Percentiles rank a stretch among this genome's conserved stretches.
Conservation (phyloP, 176 grass and related monocot genomes). For the Oryza longistaminata region DNA sequence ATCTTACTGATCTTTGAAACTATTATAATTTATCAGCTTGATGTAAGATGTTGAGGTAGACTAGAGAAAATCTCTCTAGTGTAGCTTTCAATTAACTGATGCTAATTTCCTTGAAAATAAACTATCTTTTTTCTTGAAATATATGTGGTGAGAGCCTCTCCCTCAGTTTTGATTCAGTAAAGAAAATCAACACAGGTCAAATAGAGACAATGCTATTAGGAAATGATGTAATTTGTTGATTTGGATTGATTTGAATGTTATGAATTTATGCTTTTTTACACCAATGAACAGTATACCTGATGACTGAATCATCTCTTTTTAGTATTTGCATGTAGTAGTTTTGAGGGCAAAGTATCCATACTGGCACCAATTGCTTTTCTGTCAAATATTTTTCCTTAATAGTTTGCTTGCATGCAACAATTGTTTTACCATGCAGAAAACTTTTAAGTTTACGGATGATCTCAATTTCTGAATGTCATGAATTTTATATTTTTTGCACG, state of each 20-base stretch:
- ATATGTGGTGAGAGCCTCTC: background rate
- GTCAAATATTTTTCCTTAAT: background rate
- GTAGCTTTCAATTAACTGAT: background rate
- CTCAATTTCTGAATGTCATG: background rate
- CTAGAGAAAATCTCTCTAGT: background rate
- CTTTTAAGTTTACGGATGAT: background rate
- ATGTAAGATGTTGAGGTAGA: background rate
- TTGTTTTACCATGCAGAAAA: slow-evolving; percentile 21
- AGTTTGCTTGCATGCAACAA: background rate
- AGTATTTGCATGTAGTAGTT: background rate
- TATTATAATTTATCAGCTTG: background rate
- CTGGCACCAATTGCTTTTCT: background rate
- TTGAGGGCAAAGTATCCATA: slow-evolving; percentile 5
- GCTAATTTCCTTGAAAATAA: background rate
- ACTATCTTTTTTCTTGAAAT: background rate
- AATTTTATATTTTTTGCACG: background rate
- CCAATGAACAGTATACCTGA: background rate
- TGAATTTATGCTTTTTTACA: background rate
- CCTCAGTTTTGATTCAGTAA: background rate
- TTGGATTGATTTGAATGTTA: background rate
- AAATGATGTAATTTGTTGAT: slow-evolving; percentile 1
- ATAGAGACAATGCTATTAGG: background rate
- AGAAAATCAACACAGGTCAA: background rate
- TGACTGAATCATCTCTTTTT: background rate
- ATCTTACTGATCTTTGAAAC: background rate